A percentile compares a stretch with the other conserved stretches of the same genome.
phyloP scores from a whole-genome alignment of 805 yeast genomes.

The Candida yuanshanica region DNA sequence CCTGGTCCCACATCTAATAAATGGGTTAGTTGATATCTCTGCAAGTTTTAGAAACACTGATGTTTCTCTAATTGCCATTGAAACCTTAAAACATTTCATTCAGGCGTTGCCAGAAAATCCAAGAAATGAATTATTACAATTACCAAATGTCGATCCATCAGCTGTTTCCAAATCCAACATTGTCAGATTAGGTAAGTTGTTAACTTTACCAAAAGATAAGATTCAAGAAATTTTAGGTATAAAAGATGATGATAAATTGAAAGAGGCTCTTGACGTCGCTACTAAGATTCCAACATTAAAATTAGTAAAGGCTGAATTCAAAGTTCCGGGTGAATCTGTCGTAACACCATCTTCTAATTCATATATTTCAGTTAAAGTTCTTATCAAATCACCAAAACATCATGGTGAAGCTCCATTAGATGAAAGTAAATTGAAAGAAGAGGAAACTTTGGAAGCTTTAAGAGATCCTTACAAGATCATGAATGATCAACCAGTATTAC shows the following conservation, averaged over 20 bases:
- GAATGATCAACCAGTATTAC: conserved; percentile 62
- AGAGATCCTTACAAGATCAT: conserved; percentile 67
- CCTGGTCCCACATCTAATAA: conserved; percentile 57
- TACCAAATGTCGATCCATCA: conserved; percentile 62
- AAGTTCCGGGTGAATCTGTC: conserved; percentile 78
- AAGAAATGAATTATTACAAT: conserved; percentile 67
- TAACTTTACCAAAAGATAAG: conserved; percentile 52
- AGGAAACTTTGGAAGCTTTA: conserved; percentile 57
- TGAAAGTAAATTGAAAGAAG: conserved; percentile 39
- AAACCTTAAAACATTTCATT: conserved; percentile 61
- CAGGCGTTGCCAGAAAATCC: conserved; percentile 64
- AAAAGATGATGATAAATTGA: conserved; percentile 34
- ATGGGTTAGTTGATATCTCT: conserved; percentile 77
- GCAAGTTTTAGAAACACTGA: conserved; percentile 71
- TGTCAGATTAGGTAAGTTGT: conserved; percentile 62
- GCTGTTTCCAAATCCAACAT: conserved; percentile 38
- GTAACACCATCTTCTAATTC: conserved; percentile 70
- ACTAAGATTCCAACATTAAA: conserved; percentile 62
- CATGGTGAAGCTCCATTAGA: conserved; percentile 34
- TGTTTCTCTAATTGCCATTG: conserved; percentile 52
- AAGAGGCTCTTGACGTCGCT: conserved; percentile 50
- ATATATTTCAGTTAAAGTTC: conserved; percentile 69
- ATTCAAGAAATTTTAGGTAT: conserved; percentile 54
- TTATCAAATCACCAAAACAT: conserved; percentile 68
- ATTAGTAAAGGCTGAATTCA: conserved; percentile 63